Percentiles rank a stretch among this genome's conserved stretches.
These are phyloP conservation scores for Knoxdaviesia capensis DNA, from an alignment of 2,329 filamentous ascomycete species.

Conservation along the genomic window DNA sequence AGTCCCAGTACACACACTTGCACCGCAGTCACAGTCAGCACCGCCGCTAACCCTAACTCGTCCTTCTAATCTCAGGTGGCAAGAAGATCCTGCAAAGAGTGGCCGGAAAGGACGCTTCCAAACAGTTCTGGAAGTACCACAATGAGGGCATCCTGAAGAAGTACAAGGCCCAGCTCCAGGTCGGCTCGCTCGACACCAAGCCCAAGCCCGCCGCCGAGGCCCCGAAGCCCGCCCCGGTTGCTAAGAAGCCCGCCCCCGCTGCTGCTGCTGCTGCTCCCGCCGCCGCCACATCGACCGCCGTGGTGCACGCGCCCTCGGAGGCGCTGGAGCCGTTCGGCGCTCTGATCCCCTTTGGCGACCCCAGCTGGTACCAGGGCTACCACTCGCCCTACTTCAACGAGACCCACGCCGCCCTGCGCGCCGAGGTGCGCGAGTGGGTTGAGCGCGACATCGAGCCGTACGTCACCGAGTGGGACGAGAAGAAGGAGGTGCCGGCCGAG, in stretches of 20 bases:
- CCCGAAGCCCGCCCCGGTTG: slow-evolving; percentile 26
- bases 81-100: slow-evolving; percentile 46
- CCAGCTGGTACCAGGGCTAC: slow-evolving; percentile 87
- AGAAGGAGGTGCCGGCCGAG: slow-evolving; percentile 65
- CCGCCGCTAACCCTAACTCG: not conserved
- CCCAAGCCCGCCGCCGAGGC: slow-evolving; percentile 43
- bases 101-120: slow-evolving; percentile 44
- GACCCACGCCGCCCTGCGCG: slow-evolving; percentile 74
- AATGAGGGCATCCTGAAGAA: slow-evolving; percentile 79
- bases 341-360: slow-evolving; percentile 79
- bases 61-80: slow-evolving; percentile 20
- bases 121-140: slow-evolving; percentile 58
- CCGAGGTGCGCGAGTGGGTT: slow-evolving; percentile 83
- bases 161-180: slow-evolving; percentile 54
- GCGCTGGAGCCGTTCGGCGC: slow-evolving; percentile 70
- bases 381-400: slow-evolving; percentile 95
- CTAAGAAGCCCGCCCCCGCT: slow-evolving; percentile 14
- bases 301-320: slow-evolving; percentile 22
- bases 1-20: too few species aligned
- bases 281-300: slow-evolving; percentile 10
- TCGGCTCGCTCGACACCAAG: slow-evolving; percentile 81
- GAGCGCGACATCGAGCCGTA: slow-evolving; percentile 76
- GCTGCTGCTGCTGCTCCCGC: slow-evolving; percentile 14
- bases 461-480: slow-evolving; percentile 93
- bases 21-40: too few species aligned